Evolutionary conservation across 176 grass and related monocot species (phyloP).

Genomic region (Eleusine indica): DNA sequence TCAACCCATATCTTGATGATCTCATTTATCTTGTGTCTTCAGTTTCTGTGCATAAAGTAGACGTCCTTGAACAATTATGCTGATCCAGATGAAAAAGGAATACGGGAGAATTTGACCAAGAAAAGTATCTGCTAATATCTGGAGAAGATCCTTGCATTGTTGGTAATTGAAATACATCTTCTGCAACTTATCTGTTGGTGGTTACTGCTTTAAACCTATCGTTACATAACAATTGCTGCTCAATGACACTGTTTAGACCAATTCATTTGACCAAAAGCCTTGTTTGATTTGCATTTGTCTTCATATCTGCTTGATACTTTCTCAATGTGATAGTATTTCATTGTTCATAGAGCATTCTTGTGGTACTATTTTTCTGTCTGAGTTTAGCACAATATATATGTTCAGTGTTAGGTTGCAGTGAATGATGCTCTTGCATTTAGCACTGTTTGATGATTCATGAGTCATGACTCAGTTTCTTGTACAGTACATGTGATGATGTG

Average conservation of each 20-base stretch:
- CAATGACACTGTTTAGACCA: slow-evolving; percentile 14
- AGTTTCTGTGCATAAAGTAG: background rate
- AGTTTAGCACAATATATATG: background rate
- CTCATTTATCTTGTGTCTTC: slow-evolving; percentile 30
- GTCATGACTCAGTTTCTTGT: background rate
- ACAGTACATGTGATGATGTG: background rate
- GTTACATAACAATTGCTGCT: background rate
- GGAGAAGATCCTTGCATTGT: background rate
- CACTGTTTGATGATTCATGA: slow-evolving; percentile 10
- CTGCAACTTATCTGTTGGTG: background rate
- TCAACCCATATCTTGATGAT: background rate
- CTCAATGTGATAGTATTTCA: background rate
- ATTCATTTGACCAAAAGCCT: background rate
- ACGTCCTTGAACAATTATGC: background rate
- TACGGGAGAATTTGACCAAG: background rate
- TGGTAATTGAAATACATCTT: slow-evolving; percentile 7
- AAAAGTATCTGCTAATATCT: background rate
- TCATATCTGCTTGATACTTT: slow-evolving; percentile 14
- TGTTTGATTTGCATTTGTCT: slow-evolving; percentile 4
- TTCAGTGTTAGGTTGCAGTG: background rate
- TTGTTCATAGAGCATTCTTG: background rate
- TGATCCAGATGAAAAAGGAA: slow-evolving; percentile 20
- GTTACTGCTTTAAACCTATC: background rate
- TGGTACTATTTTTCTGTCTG: background rate
- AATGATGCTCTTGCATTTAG: slow-evolving; percentile 1